Evolutionary conservation across 768 basidiomycete genomes (phyloP).

Genomic region (Podaxis sp.): DNA sequence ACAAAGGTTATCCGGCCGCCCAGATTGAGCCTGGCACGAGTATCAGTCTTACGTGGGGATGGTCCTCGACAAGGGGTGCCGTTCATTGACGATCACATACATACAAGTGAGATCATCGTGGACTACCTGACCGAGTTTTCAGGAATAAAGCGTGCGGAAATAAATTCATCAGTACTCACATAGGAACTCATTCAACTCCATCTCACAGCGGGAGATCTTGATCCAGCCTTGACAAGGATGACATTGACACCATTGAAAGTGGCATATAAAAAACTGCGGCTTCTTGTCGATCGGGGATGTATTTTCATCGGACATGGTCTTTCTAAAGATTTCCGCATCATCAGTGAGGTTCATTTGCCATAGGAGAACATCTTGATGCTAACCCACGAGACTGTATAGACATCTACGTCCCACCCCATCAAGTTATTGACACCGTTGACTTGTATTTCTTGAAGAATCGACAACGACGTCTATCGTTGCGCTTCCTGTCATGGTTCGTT

Average conservation of each 20-base stretch:
- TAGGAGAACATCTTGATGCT: not conserved
- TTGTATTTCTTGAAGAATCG: slow-evolving; percentile 84
- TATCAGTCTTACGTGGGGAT: slow-evolving; percentile 89
- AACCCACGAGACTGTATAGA: slow-evolving; percentile 45
- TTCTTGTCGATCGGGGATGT: slow-evolving; percentile 92
- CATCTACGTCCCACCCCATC: slow-evolving; percentile 92
- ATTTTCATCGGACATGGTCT: slow-evolving; percentile 97
- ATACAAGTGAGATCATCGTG: slow-evolving; percentile 92
- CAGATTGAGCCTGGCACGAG: slow-evolving; percentile 88
- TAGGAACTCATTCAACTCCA: not conserved
- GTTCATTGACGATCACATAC: slow-evolving; percentile 98
- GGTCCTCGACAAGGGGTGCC: slow-evolving; percentile 80
- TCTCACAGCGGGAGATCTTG: slow-evolving; percentile 82
- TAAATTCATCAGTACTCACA: not conserved
- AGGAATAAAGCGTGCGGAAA: slow-evolving; percentile 81
- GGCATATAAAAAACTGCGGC: slow-evolving; percentile 96
- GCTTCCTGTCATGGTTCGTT: slow-evolving; percentile 95
- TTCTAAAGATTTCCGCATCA: slow-evolving; percentile 96
- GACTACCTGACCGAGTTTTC: slow-evolving; percentile 98
- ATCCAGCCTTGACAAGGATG: slow-evolving; percentile 77
- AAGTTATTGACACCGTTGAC: slow-evolving; percentile 97
- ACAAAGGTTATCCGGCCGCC: slow-evolving; percentile 92
- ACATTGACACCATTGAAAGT: slow-evolving; percentile 94
- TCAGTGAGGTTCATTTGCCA: slow-evolving; percentile 65
- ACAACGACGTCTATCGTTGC: slow-evolving; percentile 85